Percentiles rank a stretch among this genome's conserved stretches.
Conservation (phyloP, 2,329 filamentous ascomycete species). For the Didymella lethalis region DNA sequence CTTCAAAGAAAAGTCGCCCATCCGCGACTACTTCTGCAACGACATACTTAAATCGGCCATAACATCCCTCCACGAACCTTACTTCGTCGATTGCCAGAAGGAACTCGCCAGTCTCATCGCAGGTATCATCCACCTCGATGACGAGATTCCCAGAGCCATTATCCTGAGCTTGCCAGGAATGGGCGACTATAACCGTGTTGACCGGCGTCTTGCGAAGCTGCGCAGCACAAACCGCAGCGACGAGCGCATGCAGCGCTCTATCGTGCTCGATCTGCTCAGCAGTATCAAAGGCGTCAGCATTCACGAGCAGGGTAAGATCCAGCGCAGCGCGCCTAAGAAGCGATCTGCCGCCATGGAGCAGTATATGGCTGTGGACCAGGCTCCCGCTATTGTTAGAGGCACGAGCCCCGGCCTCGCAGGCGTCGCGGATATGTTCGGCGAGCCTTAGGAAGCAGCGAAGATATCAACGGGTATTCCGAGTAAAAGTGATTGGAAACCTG, state of each 20-base stretch:
- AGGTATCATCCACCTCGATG: slow-evolving; percentile 80
- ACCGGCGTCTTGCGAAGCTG: slow-evolving; percentile 57
- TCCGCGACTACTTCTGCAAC: slow-evolving; percentile 88
- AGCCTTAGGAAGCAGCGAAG: slow-evolving; percentile 6
- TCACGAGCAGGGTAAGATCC: slow-evolving; percentile 88
- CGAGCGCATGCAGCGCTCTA: slow-evolving; percentile 77
- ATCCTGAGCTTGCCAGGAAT: slow-evolving; percentile 84
- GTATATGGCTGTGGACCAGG: slow-evolving; percentile 54
- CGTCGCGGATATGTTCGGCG: slow-evolving; percentile 56
- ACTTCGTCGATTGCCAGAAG: slow-evolving; percentile 95
- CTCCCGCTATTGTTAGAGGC: slow-evolving; percentile 48
- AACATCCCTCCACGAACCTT: slow-evolving; percentile 89
- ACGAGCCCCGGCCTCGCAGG: slow-evolving; percentile 53
- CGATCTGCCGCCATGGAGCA: slow-evolving; percentile 48
- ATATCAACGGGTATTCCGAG: not conserved
- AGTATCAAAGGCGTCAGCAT: slow-evolving; percentile 90
- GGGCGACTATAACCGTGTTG: slow-evolving; percentile 67
- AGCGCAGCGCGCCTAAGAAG: slow-evolving; percentile 47
- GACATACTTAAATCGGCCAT: slow-evolving; percentile 91
- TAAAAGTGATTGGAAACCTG: not conserved
- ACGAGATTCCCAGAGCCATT: slow-evolving; percentile 74
- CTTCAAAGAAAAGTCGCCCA: slow-evolving; percentile 65
- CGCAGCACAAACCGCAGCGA: slow-evolving; percentile 59
- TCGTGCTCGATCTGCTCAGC: slow-evolving; percentile 85
- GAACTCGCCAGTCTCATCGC: slow-evolving; percentile 90